Percentiles rank a stretch among this genome's conserved stretches.
Evolutionary conservation across 2,329 filamentous ascomycete genomes (phyloP).

Genomic region (Balansia obtecta): DNA sequence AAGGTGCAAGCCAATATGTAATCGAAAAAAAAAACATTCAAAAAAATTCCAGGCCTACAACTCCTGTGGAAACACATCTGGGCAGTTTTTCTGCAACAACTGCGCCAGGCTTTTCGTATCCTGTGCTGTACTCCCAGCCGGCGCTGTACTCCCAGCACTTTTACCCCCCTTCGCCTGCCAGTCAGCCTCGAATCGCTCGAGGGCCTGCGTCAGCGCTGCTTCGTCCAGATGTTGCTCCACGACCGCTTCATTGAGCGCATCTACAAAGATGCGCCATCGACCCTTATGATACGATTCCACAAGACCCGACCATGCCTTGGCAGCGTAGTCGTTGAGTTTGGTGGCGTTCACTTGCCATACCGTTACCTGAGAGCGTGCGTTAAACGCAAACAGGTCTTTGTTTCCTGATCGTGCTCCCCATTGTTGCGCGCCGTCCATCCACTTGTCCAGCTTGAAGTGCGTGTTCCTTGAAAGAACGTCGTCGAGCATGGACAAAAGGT

Average conservation of each 20-base stretch:
- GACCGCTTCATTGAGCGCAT: constrained; percentile 19
- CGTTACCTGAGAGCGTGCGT: constrained; percentile 37
- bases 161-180: not conserved
- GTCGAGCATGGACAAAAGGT: constrained; percentile 26
- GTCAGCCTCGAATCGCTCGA: constrained; percentile 1
- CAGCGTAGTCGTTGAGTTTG: constrained; percentile 35
- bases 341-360: constrained; percentile 26
- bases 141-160: not conserved
- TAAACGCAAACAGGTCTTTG: constrained; percentile 27
- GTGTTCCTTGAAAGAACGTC: constrained; percentile 26
- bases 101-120: not conserved
- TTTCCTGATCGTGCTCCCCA: constrained; percentile 11
- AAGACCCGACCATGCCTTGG: constrained; percentile 35
- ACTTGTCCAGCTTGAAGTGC: constrained; percentile 28
- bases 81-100: not conserved
- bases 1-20: not conserved
- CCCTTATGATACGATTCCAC: constrained; percentile 32
- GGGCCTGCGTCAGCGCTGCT: not conserved
- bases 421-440: constrained; percentile 25
- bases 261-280: constrained; percentile 32
- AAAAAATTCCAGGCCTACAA: not conserved
- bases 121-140: too few relatives aligned
- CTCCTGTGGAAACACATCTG: constrained; percentile 1
- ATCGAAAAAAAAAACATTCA: not conserved
- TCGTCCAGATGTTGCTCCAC: not conserved